Evolutionary conservation across 169 alveolate species (phyloP), one percentile per base, ranked within the genome.

Genomic region (Ichthyophthirius multifiliis): DNA sequence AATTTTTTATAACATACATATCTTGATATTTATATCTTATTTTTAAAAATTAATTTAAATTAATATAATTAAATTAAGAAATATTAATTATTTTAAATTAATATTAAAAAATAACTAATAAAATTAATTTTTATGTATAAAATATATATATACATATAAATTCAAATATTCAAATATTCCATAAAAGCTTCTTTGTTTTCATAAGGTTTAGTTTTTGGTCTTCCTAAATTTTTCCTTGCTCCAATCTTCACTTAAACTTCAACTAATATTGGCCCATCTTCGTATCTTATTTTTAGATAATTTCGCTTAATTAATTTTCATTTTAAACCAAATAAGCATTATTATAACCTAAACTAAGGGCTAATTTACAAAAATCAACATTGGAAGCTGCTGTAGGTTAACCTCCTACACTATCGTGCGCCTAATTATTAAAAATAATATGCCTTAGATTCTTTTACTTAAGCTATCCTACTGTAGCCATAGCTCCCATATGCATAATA

Each of bases 401-500:
- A n/a, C 90, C 94, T 37, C 96, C 96, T 39, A 92, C 96, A 46
- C 91, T 81, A 74, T 92, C 96, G 65, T 92, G 96, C 37, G 91
- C 76, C 15, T 84, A 89, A 73, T 92, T 92, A 43, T 92, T 92
- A 37, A 92, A 71, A 31, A 88, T 39, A 32, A 86, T 82, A 63
- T 92, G 96, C 32, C 74, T 89, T 41, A 78, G 83, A 74, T 90
- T 90, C 20, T 30, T 81, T 4, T 88, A 83, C 16, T 67, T 65
- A 16, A 85, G 13, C 30, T 76, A 43, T 7, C 92, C 94, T 13
- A 89, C 77, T 18, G 76, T 65, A 15, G 93, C 87, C 84, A 90
- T 82, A 18, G 92, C 82, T 13, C 96, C 96, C 90, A 92, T 63
- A 74, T 92, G 96, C 96, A 92, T 92, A 5, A 92, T 41, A 31